A percentile compares a stretch with the other conserved stretches of the same genome.
Conservation (phyloP, 1,284 basidiomycete genomes). For the Retiboletus flavoniger region DNA sequence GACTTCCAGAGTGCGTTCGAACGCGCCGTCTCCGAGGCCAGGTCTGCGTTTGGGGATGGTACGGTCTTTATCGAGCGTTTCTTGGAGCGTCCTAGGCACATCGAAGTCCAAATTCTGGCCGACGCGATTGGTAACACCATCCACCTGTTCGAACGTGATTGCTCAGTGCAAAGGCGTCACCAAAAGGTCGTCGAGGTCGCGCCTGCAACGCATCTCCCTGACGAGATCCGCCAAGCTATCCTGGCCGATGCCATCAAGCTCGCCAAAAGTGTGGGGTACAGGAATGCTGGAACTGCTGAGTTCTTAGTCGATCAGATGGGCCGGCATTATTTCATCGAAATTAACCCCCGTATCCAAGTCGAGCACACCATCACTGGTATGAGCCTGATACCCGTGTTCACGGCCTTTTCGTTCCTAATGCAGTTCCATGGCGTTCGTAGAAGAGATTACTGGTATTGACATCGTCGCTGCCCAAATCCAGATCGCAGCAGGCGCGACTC, state of each 20-base stretch:
- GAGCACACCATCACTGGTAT: constrained; percentile 95
- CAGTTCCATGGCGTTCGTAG: constrained; percentile 39
- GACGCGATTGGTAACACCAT: constrained; percentile 92
- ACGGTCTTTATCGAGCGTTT: constrained; percentile 99
- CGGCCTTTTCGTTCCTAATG: constrained; percentile 5
- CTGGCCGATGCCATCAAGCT: constrained; percentile 92
- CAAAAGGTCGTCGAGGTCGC: constrained; percentile 99
- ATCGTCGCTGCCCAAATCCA: constrained; percentile 99
- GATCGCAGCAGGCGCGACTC: constrained; percentile 95
- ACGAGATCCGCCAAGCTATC: constrained; percentile 88
- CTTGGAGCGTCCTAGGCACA: constrained; percentile 94
- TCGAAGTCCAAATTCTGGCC: constrained; percentile 95
- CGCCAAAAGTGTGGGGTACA: constrained; percentile 88
- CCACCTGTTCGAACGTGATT: constrained; percentile 97
- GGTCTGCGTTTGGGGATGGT: constrained; percentile 95
- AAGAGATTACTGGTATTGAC: constrained; percentile 99
- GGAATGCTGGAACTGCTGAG: constrained; percentile 96
- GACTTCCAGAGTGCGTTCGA: constrained; percentile 91
- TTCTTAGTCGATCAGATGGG: constrained; percentile 96
- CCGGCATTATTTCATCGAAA: constrained; percentile 98
- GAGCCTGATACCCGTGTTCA: constrained; percentile 23
- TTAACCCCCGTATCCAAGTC: constrained; percentile 97
- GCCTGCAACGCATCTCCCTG: constrained; percentile 91
- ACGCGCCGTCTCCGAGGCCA: constrained; percentile 94
- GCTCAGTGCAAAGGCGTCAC: constrained; percentile 96